Base-by-base conservation (phyloP, 495 filamentous ascomycete species). In the Podospora pseudocomata region DNA sequence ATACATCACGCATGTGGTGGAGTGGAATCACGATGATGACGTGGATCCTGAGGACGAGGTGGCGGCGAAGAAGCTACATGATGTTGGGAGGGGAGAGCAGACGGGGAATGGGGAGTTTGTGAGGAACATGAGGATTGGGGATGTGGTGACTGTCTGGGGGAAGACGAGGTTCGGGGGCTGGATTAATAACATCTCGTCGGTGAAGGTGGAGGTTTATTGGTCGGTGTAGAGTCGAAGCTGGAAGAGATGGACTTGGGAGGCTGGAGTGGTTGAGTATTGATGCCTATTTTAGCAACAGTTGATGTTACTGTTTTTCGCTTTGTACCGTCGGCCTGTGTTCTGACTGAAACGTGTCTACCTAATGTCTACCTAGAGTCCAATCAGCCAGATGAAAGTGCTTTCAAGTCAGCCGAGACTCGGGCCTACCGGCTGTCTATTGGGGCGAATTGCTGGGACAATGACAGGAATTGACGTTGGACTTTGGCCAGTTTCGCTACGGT, bases 111-210 rank as follows among this genome's bases (percentile, higher is more conserved):
- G 88, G 54, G 78, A 79, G 53, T 85, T 81, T 67, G 85, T 92
- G 19, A 79, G 85, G 16, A 78, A 81, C 34, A 70, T 91, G 72
- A 80, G 82, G 68, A 70, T 89, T 19, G 90, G 90, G 0, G 89
- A 93, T 76, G 80, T 86, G 16, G 79, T 92, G 53, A 86, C 86
- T 2, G 72, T 93, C 20, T 90, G 89, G 88, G 88, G 78, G 4
- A 83, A 85, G 65, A 83, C 88, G 0, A 80, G 87, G 63, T 93
- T 89, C 71, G 80, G 79, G 0, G 85, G 80, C 0, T 92, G 90
- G 90, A 32, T 34, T 0, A 92, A 92, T 65, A 65, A 81, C 64
- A 79, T 91, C 9, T 70, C 87, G 39, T 76, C 78, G 15, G 81
- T 87, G n/a, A 77, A 82, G 67, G 81, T 91, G 55, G 80, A 86